phyloP scores from a whole-genome alignment of 2,329 filamentous ascomycete species.

The Cladosporium sp. region DNA sequence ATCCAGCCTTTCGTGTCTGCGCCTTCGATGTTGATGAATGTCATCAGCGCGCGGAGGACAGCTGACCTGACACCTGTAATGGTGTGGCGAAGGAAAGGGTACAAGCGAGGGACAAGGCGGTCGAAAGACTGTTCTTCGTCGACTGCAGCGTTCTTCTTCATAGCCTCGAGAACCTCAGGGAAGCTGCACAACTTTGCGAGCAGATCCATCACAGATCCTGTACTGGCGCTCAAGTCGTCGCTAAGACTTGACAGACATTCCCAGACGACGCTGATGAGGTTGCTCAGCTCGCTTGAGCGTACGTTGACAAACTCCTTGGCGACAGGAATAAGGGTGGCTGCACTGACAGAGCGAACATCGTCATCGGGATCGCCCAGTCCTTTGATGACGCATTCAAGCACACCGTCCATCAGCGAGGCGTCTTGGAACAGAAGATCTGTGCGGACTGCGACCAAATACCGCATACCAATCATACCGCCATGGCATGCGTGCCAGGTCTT shows the following conservation, averaged over 20 bases:
- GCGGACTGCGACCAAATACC: conserved; percentile 91
- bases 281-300: conserved; percentile 71
- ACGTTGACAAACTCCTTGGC: conserved; percentile 89
- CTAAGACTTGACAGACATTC: conserved; percentile 94
- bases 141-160: conserved; percentile 81
- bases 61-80: conserved; percentile 93
- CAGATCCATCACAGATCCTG: conserved; percentile 96
- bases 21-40: conserved; percentile 82
- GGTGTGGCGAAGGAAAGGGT: conserved; percentile 93
- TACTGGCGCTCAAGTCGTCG: conserved; percentile 94
- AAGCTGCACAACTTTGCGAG: conserved; percentile 94
- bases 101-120: conserved; percentile 85
- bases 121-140: conserved; percentile 88
- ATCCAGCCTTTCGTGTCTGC: conserved; percentile 84
- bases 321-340: conserved; percentile 94
- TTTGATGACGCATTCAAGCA: conserved; percentile 90
- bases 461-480: conserved; percentile 93
- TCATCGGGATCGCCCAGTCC: conserved; percentile 87
- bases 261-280: conserved; percentile 92
- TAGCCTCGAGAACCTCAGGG: conserved; percentile 83
- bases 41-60: conserved; percentile 85
- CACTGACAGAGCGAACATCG: conserved; percentile 93
- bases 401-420: conserved; percentile 81
- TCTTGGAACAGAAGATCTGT: conserved; percentile 87
- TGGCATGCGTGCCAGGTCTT: conserved; percentile 93